Conservation (phyloP, 2,329 filamentous ascomycete genomes). For the Fusarium foetens region DNA sequence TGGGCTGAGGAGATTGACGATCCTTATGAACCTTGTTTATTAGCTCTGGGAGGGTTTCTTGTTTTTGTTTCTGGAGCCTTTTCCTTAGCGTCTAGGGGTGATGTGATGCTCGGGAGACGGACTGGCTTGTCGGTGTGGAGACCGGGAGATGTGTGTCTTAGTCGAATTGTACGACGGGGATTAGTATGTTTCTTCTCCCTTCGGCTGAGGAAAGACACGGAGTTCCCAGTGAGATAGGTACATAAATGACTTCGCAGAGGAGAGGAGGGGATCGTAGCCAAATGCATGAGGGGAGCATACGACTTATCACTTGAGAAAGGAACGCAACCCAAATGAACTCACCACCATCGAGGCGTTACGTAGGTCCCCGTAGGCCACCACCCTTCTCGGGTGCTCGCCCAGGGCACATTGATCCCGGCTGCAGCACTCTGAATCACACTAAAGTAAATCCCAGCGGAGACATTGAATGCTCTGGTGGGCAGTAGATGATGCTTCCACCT, state of each 20-base stretch:
- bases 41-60: conserved; percentile 26
- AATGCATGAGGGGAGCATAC: not conserved
- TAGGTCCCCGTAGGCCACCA: conserved; percentile 13
- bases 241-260: not conserved
- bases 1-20: conserved; percentile 24
- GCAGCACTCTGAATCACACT: conserved; percentile 17
- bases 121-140: conserved; percentile 26
- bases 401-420: conserved; percentile 8
- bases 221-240: not conserved
- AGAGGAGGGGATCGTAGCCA: not conserved
- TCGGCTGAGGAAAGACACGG: conserved; percentile 7
- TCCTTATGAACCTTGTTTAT: conserved; percentile 24
- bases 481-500: conserved; percentile 20
- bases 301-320: conserved; percentile 6
- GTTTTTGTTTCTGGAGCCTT: conserved; percentile 35
- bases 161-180: conserved; percentile 6
- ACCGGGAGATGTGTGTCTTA: conserved; percentile 24
- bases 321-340: not conserved
- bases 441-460: conserved; percentile 1
- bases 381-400: not conserved
- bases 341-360: conserved; percentile 20
- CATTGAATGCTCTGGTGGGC: not conserved
- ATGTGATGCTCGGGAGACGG: conserved; percentile 33
- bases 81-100: conserved; percentile 30
- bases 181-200: conserved; percentile 16